Evolutionary conservation across 441 rosid genomes (phyloP), one percentile per base, ranked within the genome.

Genomic region (Pelargonium fulgidum): DNA sequence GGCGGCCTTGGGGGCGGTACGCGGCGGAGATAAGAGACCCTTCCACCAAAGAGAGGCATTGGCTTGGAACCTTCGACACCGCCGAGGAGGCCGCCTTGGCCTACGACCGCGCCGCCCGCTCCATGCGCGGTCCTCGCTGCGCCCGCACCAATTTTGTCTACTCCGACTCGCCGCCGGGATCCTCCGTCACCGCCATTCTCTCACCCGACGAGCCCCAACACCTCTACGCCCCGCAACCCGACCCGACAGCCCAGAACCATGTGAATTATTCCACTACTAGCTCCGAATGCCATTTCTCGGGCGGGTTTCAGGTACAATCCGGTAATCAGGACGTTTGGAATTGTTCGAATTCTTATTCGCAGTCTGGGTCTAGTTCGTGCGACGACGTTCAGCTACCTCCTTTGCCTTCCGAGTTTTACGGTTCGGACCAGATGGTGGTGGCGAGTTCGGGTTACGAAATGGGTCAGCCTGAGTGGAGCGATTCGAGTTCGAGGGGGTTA

Each of bases 131-230:
- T 14, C 73, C 86, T n/a, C n/a, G n/a, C 1, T 81, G 81, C 0
- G 87, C 92, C 17, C 86, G 97, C 44, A 90, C 97, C 77, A 90
- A 90, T 79, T 90, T 90, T 48, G 83, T 88, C 65, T 90, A 88
- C 84, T 86, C 94, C 0, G 91, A 88, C 69, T 81, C 83, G 88
- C 91, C 94, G 11, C 81, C 87, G 0, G 91, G 87, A 56, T 85
- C 92, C 17, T 85, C 91, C 1, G 91, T 90, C 66, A 90, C 94
- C 59, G 81, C 89, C 79, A 87, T 90, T 58, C 20, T 85, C 64
- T 88, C 94, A 68, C 97, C 94, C 0, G 89, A 88, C 3, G 88
- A 90, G 2, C 85, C 73, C 1, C n/a, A n/a, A n/a, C 86, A 73
- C 56, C 0, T 74, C 72, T n/a, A 54, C 67, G 13, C 29, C 56